Evolutionary conservation across 1,284 basidiomycete genomes (phyloP).

Genomic region (Mycena sp.): DNA sequence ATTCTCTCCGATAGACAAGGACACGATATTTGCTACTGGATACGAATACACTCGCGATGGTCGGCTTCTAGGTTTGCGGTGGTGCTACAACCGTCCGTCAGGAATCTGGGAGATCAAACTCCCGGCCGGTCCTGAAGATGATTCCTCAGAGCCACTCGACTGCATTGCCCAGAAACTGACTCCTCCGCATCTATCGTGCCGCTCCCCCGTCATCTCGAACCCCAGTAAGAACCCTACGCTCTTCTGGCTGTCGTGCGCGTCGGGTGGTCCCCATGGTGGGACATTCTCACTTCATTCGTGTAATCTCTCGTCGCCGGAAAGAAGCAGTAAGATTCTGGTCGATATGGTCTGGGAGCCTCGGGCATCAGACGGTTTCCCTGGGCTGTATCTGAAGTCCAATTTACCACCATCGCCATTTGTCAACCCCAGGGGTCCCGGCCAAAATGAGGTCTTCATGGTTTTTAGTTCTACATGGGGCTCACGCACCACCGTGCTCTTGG

Average conservation of each 20-base stretch:
- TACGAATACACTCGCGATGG: slow-evolving; percentile 67
- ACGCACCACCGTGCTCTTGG: slow-evolving; percentile 55
- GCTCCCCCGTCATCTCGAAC: slow-evolving; percentile 64
- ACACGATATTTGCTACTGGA: slow-evolving; percentile 64
- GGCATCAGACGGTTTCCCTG: slow-evolving; percentile 59
- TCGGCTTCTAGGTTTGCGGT: slow-evolving; percentile 58
- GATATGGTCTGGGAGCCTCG: slow-evolving; percentile 50
- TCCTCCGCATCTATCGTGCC: slow-evolving; percentile 53
- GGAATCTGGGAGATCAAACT: slow-evolving; percentile 62
- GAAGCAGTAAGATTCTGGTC: slow-evolving; percentile 39
- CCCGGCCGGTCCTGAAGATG: slow-evolving; percentile 16
- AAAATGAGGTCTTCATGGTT: slow-evolving; percentile 46
- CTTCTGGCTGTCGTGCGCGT: slow-evolving; percentile 64
- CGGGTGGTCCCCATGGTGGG: slow-evolving; percentile 69
- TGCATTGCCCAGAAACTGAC: slow-evolving; percentile 51
- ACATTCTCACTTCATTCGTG: slow-evolving; percentile 60
- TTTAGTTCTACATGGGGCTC: slow-evolving; percentile 63
- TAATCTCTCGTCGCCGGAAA: slow-evolving; percentile 40
- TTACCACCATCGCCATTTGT: slow-evolving; percentile 59
- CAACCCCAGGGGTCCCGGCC: slow-evolving; percentile 32
- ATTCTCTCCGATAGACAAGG: slow-evolving; percentile 52
- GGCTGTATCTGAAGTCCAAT: slow-evolving; percentile 66
- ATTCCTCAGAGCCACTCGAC: slow-evolving; percentile 6
- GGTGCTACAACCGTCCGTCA: slow-evolving; percentile 70
- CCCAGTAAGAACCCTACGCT: slow-evolving; percentile 44